These are phyloP conservation scores for Candida dendrica DNA, from an alignment of 805 yeast species.

Conservation along the genomic window DNA sequence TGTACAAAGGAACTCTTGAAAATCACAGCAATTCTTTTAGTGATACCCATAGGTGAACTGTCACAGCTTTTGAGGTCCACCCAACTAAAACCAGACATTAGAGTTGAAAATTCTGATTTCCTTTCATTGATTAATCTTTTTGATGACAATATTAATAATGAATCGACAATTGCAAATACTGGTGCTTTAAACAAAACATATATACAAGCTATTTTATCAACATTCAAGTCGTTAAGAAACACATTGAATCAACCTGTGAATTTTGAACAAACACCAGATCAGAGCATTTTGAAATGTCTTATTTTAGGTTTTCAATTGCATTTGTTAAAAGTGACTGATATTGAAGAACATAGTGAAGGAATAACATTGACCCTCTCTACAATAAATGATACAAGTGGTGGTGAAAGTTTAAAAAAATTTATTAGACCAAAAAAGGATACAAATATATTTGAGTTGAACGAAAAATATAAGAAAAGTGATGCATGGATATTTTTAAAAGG, in stretches of 20 bases:
- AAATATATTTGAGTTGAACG: not conserved
- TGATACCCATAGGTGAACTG: not conserved
- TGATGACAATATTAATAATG: not conserved
- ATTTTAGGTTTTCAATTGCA: not conserved
- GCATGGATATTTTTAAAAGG: not conserved
- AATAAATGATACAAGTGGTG: not conserved
- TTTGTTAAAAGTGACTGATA: not conserved
- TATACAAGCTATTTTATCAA: not conserved
- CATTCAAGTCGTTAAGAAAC: not conserved
- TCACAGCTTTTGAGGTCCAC: not conserved
- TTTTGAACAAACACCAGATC: not conserved
- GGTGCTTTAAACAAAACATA: not conserved
- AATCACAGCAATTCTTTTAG: not conserved
- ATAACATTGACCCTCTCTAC: not conserved
- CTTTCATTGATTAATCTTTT: not conserved
- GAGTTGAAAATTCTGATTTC: not conserved
- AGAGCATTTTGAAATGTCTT: not conserved
- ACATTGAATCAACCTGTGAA: not conserved
- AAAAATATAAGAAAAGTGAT: not conserved
- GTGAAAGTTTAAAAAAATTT: not conserved
- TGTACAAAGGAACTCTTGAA: slow-evolving; percentile 2
- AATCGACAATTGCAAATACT: not conserved
- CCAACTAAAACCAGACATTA: not conserved
- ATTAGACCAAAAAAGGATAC: not conserved
- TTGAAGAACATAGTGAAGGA: not conserved